Percentiles rank a stretch among this genome's conserved stretches.
Conservation (phyloP, 164 flowering plant species). For the Magnolia kwangsiensis region DNA sequence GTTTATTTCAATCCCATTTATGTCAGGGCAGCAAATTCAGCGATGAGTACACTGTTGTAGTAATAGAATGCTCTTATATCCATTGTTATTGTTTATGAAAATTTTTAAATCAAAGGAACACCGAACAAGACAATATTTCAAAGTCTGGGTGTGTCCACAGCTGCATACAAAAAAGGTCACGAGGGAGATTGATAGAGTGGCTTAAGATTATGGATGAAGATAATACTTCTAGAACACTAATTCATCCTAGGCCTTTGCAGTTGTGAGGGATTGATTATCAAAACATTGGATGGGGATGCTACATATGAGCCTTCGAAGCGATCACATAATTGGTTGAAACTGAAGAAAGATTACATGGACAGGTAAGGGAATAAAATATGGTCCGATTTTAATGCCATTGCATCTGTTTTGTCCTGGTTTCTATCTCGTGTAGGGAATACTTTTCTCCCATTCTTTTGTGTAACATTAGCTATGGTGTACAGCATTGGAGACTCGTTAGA, state of each 20-base stretch:
- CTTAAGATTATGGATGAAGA: neutral
- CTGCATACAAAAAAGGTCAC: neutral
- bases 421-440: neutral
- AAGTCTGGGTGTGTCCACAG: neutral
- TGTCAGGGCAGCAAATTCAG: no score
- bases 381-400: neutral
- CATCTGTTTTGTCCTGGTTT: neutral
- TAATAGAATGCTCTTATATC: no score
- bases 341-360: constrained; percentile 98
- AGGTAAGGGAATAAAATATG: constrained; percentile 39
- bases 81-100: neutral
- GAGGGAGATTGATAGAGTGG: neutral
- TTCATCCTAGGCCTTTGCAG: constrained; percentile 34
- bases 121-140: neutral
- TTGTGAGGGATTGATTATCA: constrained; percentile 93
- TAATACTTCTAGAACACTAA: neutral
- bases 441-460: neutral
- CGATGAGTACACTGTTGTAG: no score
- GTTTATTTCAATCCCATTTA: no score
- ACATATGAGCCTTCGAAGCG: constrained; percentile 97
- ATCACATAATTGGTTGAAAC: constrained; percentile 88
- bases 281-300: constrained; percentile 82
- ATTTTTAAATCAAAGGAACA: neutral
- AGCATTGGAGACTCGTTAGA: constrained; percentile 95
- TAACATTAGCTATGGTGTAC: constrained; percentile 18